These are phyloP conservation scores for Aphanomyces stellatus DNA, from an alignment of 352 stramenopile genomes.

Conservation along the genomic window DNA sequence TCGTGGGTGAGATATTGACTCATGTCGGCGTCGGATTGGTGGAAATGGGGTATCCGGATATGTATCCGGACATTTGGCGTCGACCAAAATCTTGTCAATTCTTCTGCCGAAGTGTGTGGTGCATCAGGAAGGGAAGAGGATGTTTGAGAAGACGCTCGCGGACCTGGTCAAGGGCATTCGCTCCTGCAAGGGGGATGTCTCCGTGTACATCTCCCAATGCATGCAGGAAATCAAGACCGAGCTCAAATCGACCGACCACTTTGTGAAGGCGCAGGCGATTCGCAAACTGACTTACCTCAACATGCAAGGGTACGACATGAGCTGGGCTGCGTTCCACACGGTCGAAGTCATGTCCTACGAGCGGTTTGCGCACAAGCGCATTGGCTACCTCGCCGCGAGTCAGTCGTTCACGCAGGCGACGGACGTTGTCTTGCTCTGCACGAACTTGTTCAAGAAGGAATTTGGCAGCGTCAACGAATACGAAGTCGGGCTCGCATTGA, in stretches of 20 bases:
- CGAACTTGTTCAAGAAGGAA: slow-evolving; percentile 99
- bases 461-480: slow-evolving; percentile 88
- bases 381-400: slow-evolving; percentile 93
- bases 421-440: slow-evolving; percentile 97
- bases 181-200: slow-evolving; percentile 92
- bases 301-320: slow-evolving; percentile 99
- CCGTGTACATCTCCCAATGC: slow-evolving; percentile 94
- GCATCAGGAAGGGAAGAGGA: slow-evolving; percentile 26
- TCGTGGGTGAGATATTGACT: too few relatives aligned
- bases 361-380: slow-evolving; percentile 94
- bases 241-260: slow-evolving; percentile 93
- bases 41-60: not conserved
- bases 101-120: slow-evolving; percentile 3
- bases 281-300: slow-evolving; percentile 96
- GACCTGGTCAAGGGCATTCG: slow-evolving; percentile 99
- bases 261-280: slow-evolving; percentile 95
- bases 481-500: slow-evolving; percentile 96
- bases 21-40: too few relatives aligned
- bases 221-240: slow-evolving; percentile 98
- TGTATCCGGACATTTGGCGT: not conserved
- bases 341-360: slow-evolving; percentile 97
- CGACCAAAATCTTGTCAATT: not conserved
- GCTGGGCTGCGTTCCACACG: slow-evolving; percentile 95
- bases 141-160: slow-evolving; percentile 98
- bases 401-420: slow-evolving; percentile 96